Evolutionary conservation across 176 grass and related monocot species (phyloP).

Genomic region (Lolium perenne): DNA sequence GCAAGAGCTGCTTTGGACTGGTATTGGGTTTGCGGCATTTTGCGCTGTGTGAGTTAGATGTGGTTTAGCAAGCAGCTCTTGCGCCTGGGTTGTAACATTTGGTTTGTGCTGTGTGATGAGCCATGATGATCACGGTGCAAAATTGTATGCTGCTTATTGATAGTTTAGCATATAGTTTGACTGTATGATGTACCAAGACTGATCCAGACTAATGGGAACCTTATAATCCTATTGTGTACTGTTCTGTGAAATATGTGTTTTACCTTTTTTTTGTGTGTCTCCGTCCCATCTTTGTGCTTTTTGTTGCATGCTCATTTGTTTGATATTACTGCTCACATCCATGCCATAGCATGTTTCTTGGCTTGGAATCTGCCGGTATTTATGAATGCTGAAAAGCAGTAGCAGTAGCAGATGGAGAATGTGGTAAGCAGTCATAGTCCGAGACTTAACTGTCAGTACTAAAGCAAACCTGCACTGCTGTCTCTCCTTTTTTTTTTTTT

Average conservation of each 20-base stretch:
- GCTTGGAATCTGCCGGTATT: too few species aligned
- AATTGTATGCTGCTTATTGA: conserved; percentile 47
- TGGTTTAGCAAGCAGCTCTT: conserved; percentile 60
- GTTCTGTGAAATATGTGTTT: conserved; percentile 39
- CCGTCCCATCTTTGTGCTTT: neutral
- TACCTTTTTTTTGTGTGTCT: neutral
- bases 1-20: conserved; percentile 58
- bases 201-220: conserved; percentile 31
- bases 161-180: conserved; percentile 49
- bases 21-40: conserved; percentile 51
- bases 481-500: neutral
- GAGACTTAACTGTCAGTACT: neutral
- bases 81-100: conserved; percentile 56
- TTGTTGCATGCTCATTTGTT: neutral
- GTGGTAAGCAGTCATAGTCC: neutral
- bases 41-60: conserved; percentile 45
- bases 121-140: conserved; percentile 44
- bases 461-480: neutral
- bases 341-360: too few species aligned
- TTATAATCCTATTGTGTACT: conserved; percentile 35
- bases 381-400: too few species aligned
- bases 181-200: conserved; percentile 29
- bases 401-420: too few species aligned
- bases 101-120: conserved; percentile 23
- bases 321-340: too few species aligned